Percentiles rank a stretch among this genome's conserved stretches.
phyloP scores from a whole-genome alignment of 257 asterid genomes.

The Solanum phureja region DNA sequence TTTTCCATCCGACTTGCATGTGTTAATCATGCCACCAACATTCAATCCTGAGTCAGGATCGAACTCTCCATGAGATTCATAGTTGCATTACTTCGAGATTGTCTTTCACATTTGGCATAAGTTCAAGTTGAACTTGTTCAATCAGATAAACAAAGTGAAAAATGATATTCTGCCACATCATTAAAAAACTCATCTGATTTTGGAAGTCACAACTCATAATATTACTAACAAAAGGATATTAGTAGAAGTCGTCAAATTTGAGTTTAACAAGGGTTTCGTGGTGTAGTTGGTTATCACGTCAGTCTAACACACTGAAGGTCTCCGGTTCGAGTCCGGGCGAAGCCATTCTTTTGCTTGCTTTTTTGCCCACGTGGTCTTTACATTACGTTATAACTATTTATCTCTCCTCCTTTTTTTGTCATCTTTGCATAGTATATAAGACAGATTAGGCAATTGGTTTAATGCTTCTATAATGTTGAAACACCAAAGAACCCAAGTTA shows the following conservation, averaged over 20 bases:
- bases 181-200: not conserved
- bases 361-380: not conserved
- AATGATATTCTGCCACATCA: not conserved
- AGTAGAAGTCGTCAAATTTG: not conserved
- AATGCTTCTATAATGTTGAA: no score
- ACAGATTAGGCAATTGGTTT: not conserved
- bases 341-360: slow-evolving; percentile 17
- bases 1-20: not conserved
- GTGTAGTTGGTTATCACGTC: slow-evolving; percentile 93
- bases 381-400: no score
- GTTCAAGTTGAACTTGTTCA: not conserved
- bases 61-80: not conserved
- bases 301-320: slow-evolving; percentile 91
- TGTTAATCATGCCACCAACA: not conserved
- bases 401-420: not conserved
- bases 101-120: not conserved
- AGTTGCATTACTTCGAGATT: not conserved
- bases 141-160: not conserved
- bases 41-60: not conserved
- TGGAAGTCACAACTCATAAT: not conserved
- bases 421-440: not conserved
- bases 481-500: not conserved
- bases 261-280: slow-evolving; percentile 35
- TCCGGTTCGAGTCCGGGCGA: slow-evolving; percentile 80
- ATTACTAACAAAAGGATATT: not conserved